Base-by-base conservation (phyloP, 2,329 filamentous ascomycete species). In the Esteya vermicola region DNA sequence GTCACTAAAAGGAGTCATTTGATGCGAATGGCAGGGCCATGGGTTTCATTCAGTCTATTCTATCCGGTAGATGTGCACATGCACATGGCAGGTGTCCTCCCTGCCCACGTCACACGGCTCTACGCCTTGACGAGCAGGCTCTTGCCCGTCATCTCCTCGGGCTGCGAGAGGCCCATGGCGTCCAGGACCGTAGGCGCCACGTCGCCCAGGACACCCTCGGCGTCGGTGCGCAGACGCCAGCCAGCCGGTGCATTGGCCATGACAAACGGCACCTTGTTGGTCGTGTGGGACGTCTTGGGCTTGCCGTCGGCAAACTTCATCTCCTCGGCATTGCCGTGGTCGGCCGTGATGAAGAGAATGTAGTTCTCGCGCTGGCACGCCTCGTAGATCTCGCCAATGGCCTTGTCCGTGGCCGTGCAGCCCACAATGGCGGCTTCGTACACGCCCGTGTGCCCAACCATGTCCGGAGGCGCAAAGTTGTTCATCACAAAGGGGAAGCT, bases 381-480 rank as follows among this genome's bases (percentile, higher is more conserved):
- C 54, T 96, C 88, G 55, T 85, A 86, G 52, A 98, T 88, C 59
- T 80, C 76, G 53, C 85, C 86, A 53, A 98, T 98, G 40, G 84
- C 89, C 67, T 82, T 84, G 62, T 98, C 91, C 12, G 91, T 98
- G 50, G 89, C 79, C 50, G 78, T 70, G 51, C 81, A 81, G 52
- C 79, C 91, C 54, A 91, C 57, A 47, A 98, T 79, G 42, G 91
- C 91, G 23, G 91, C 89, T 53, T 96, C 81, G 64, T 96, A 96
- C 45, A 94, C 86, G 57, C 91, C 91, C 10, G 91, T 98, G 68
- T 98, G 91, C 51, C 91, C 91, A 49, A 98, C 91, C 91, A 98
- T 98, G 66, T 98, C 91, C 16, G 91, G 91, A 32, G 91, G 91
- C 32, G 91, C 91, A 63, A 98, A 96, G 77, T 98, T 98, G 78